phyloP scores from a whole-genome alignment of 140 eudicot genomes.

The Senecio squalidus region DNA sequence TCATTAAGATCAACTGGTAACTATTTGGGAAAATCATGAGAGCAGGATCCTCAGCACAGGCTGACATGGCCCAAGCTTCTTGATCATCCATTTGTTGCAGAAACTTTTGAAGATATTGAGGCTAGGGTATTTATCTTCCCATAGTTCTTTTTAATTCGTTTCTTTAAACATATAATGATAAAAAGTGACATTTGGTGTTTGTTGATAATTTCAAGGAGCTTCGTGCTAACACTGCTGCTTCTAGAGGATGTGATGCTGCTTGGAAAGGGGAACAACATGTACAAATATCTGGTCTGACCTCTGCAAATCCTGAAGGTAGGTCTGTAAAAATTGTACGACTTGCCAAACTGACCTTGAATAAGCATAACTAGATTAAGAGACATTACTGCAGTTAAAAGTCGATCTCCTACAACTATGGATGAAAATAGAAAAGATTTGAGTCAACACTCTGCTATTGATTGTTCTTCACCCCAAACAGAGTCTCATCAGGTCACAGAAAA shows the following conservation, averaged over 20 bases:
- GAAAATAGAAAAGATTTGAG: conserved; percentile 27
- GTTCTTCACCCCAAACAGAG: conserved; percentile 43
- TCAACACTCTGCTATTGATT: conserved; percentile 31
- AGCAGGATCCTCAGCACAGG: conserved; percentile 84
- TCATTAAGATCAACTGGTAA: not conserved
- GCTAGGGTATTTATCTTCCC: conserved; percentile 45
- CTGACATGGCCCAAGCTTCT: conserved; percentile 97
- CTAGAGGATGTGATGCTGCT: conserved; percentile 53
- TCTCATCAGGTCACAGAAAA: conserved; percentile 53
- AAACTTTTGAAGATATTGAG: conserved; percentile 54
- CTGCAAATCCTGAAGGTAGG: conserved; percentile 69
- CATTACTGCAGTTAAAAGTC: conserved; percentile 39
- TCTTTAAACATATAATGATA: not conserved
- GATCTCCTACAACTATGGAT: conserved; percentile 27
- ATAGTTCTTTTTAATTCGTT: not conserved
- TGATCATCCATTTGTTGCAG: conserved; percentile 89
- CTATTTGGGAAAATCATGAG: conserved; percentile 13
- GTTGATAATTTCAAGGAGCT: conserved; percentile 42
- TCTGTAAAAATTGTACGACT: conserved; percentile 7
- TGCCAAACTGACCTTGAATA: conserved; percentile 7
- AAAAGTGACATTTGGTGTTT: conserved; percentile 11
- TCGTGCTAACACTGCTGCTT: conserved; percentile 50
- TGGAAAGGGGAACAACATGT: conserved; percentile 44
- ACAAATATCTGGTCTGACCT: conserved; percentile 34
- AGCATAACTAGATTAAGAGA: conserved; percentile 23